A percentile compares a stretch with the other conserved stretches of the same genome.
Conservation (phyloP, 805 yeast species). For the Starmera dryadoides region DNA sequence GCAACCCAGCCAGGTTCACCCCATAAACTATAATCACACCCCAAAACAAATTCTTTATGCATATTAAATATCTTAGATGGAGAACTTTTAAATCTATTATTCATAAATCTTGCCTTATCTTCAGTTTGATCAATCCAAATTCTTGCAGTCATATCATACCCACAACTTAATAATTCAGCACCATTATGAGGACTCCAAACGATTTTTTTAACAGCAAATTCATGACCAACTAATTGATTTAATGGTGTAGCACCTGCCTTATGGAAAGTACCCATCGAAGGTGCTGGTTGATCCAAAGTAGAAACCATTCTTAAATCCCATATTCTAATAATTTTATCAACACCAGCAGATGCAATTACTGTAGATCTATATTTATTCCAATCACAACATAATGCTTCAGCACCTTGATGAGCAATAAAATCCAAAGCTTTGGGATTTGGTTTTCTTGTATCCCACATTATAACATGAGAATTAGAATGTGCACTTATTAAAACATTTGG, state of each 20-base stretch:
- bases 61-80: conserved; percentile 53
- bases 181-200: conserved; percentile 87
- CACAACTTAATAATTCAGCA: conserved; percentile 61
- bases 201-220: conserved; percentile 76
- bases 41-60: conserved; percentile 87
- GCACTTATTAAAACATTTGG: conserved; percentile 63
- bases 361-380: conserved; percentile 85
- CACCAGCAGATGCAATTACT: conserved; percentile 85
- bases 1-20: conserved; percentile 95
- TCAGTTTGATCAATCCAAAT: conserved; percentile 77
- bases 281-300: conserved; percentile 9
- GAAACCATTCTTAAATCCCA: conserved; percentile 83
- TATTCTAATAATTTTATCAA: conserved; percentile 72
- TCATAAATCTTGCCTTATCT: conserved; percentile 32
- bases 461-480: conserved; percentile 66
- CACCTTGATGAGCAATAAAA: conserved; percentile 68
- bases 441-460: conserved; percentile 76
- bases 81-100: conserved; percentile 37
- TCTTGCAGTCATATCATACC: conserved; percentile 89
- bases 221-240: conserved; percentile 81
- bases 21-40: conserved; percentile 95
- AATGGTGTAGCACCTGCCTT: conserved; percentile 58
- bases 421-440: conserved; percentile 52
- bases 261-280: conserved; percentile 28
- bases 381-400: conserved; percentile 76